Base-by-base conservation (phyloP, 1,139 yeast genomes). In the Kodamaea sp. region DNA sequence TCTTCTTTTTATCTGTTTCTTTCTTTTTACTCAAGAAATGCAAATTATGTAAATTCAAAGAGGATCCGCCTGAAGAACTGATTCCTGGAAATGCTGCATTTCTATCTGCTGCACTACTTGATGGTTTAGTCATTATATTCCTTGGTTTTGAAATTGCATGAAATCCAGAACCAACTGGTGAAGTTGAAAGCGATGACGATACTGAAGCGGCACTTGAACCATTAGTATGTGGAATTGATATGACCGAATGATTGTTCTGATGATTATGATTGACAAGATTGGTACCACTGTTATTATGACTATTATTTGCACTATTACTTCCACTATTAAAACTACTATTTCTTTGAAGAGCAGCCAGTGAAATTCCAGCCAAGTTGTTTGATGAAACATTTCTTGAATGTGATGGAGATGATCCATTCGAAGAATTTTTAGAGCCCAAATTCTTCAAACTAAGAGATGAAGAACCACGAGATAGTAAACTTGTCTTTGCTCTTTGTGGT, bases 61-160 rank as follows among this genome's bases (percentile, higher is more conserved):
- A 42, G 12, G 53, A 48, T 23, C 44, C 38, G 6, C 47, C 37
- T 24, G 41, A 41, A 27, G 30, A 25, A 6, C 39, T 37, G 3
- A 48, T 39, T 54, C 46, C 44, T 12, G 47, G 48, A n/a, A 48
- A 25, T 2, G 55, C 57, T 3, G 65, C 64, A 36, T 43, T 54
- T 42, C 71, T 46, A 40, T 66, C 67, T 6, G 61, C 51, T 2
- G 71, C 70, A 44, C 66, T 60, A 31, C 58, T 52, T 2, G 70
- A 64, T 7, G 64, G 65, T 40, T 54, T 45, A 12, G 44, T 41
- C 15, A 40, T 31, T 6, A 37, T 29, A 25, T 8, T 42, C 49
- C 8, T 44, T 39, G 25, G 43, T 44, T 6, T 41, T 26, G 8
- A 39, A 34, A 10, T 31, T 24, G 11, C 23, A n/a, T 29, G 12